Conservation (phyloP, 371 early-diverging fungal genomes). For the Blyttiomyces sp. region DNA sequence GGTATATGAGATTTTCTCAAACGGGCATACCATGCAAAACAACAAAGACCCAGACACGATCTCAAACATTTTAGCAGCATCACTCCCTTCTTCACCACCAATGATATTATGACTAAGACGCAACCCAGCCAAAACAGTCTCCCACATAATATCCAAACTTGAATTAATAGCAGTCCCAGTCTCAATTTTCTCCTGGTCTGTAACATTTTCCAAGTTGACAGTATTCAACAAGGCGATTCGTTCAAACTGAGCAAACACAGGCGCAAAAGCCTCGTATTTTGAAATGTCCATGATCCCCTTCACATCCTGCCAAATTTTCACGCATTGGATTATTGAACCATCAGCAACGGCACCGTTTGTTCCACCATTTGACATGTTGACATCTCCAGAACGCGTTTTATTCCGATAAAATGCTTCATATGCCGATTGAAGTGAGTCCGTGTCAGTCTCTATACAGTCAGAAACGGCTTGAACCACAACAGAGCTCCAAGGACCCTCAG, state of each 20-base stretch:
- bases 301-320: too few relatives aligned
- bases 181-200: background rate
- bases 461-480: too few relatives aligned
- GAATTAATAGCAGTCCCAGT: background rate
- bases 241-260: constrained; percentile 9
- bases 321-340: too few relatives aligned
- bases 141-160: background rate
- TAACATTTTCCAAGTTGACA: background rate
- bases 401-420: constrained; percentile 16
- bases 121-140: constrained; percentile 7
- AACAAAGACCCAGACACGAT: background rate
- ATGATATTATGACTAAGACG: background rate
- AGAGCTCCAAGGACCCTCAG: too few relatives aligned
- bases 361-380: background rate
- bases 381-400: background rate
- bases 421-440: constrained; percentile 7
- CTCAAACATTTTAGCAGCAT: background rate
- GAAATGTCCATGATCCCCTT: too few relatives aligned
- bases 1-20: constrained; percentile 7
- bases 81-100: background rate
- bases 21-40: constrained; percentile 13
- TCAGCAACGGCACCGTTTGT: too few relatives aligned
- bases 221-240: constrained; percentile 8
- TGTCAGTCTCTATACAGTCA: constrained; percentile 2
- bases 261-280: too few relatives aligned